These are phyloP conservation scores for Lanmaoa pseudosensibilis DNA, from an alignment of 768 basidiomycete species.

Conservation along the genomic window DNA sequence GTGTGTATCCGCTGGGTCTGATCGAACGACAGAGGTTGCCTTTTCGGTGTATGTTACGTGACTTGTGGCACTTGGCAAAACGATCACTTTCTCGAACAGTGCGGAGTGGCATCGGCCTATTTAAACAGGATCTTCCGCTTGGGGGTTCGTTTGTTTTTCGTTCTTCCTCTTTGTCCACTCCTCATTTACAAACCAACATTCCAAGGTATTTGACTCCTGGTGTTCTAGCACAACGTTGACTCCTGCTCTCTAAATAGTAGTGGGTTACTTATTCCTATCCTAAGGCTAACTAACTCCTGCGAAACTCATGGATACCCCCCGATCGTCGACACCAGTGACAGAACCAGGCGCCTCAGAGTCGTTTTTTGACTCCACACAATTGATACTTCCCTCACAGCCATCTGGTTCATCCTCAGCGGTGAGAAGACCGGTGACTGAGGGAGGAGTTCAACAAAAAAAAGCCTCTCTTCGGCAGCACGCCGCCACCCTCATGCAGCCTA, in stretches of 20 bases:
- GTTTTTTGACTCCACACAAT: slow-evolving; percentile 1
- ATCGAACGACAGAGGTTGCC: slow-evolving; percentile 13
- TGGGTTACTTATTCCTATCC: slow-evolving; percentile 4
- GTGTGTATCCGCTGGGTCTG: neutral
- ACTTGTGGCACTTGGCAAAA: neutral
- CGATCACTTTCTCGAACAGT: neutral
- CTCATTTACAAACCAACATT: neutral
- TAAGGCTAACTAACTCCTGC: neutral
- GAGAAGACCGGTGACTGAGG: slow-evolving; percentile 6
- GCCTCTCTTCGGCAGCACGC: slow-evolving; percentile 17
- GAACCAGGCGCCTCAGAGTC: slow-evolving; percentile 8
- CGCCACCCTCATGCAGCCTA: slow-evolving; percentile 38
- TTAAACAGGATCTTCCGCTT: slow-evolving; percentile 9
- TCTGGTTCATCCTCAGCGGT: slow-evolving; percentile 15
- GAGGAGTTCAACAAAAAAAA: slow-evolving; percentile 3
- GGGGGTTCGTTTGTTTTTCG: neutral
- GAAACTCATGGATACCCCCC: slow-evolving; percentile 18
- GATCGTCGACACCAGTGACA: slow-evolving; percentile 14
- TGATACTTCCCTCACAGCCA: slow-evolving; percentile 4
- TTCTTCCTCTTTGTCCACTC: neutral
- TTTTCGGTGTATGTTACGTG: slow-evolving; percentile 4
- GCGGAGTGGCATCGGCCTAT: neutral
- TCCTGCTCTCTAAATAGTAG: neutral
- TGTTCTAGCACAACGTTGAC: neutral
- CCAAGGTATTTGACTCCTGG: neutral